Base-by-base conservation (phyloP, 805 yeast species). In the Saturnispora bothae region DNA sequence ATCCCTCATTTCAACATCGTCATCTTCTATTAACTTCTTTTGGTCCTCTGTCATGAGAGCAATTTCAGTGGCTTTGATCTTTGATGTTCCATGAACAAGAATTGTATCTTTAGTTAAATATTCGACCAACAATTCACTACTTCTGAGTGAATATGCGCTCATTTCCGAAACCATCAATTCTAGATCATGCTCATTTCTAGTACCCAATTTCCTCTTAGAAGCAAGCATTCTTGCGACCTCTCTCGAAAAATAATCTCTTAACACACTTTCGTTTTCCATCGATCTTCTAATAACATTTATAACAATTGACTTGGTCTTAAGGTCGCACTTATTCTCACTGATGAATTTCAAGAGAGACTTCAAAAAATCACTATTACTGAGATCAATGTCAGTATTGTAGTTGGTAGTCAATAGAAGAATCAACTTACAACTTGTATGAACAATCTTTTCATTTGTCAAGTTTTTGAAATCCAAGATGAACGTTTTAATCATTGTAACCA, bases 251-350 rank as follows among this genome's bases (percentile, higher is more conserved):
- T 70, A 58, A 8, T 61, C 60, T 21, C 64, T 61, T 4, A 84
- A 59, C 10, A 71, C 59, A 0, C 64, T 67, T 0, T 61, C 53
- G 3, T 74, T 69, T 54, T 86, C 96, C 53, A 78, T 74, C 41
- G 86, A 77, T 31, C 81, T 65, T 52, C 95, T 69, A 1, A 78
- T 54, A 25, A 85, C 59, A 10, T 73, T 61, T 1, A 75, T 63
- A 16, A 77, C 61, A 1, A 73, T 54, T 5, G 67, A 60, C 42
- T 74, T 76, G 2, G 76, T 33, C 9, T 50, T 48, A 41, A 42
- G 57, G 4, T 64, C 65, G 5, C 65, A 56, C 32, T 51, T 57
- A 4, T 62, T 59, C 3, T 43, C 36, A 9, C 52, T 51, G 27
- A 76, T 61, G 6, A 68, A 60, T 20, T 56, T 55, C 12, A 80